Conservation (phyloP, 345 rosid genomes). For the thale cress (Arabidopsis thaliana) region TAIR10.1 NC_003070.9:24168501-24169000, state of each 20-base stretch:
- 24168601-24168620: not conserved
- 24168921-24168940: not conserved
- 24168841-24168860: conserved; percentile 81
- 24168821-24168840: conserved; percentile 96
- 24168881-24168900: conserved; percentile 97
- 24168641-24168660: not conserved
- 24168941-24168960: not conserved
- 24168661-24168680: not conserved
- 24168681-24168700: not conserved
- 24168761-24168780: conserved; percentile 68
- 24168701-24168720: conserved; percentile 58
- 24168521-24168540: too few relatives aligned
- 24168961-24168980: not conserved
- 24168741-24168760: conserved; percentile 93
- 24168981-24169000: not conserved
- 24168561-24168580: too few relatives aligned
- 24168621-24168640: not conserved
- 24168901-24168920: conserved; percentile 97
- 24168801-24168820: conserved; percentile 87
- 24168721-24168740: conserved; percentile 90
- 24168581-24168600: not conserved
- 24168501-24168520: too few relatives aligned
- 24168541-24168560: too few relatives aligned
- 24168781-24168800: conserved; percentile 81
- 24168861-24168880: conserved; percentile 87